A percentile compares a stretch with the other conserved stretches of the same genome.
These are phyloP conservation scores for Sporothrix variecibatus DNA, from an alignment of 2,329 filamentous ascomycete species.

Conservation along the genomic window DNA sequence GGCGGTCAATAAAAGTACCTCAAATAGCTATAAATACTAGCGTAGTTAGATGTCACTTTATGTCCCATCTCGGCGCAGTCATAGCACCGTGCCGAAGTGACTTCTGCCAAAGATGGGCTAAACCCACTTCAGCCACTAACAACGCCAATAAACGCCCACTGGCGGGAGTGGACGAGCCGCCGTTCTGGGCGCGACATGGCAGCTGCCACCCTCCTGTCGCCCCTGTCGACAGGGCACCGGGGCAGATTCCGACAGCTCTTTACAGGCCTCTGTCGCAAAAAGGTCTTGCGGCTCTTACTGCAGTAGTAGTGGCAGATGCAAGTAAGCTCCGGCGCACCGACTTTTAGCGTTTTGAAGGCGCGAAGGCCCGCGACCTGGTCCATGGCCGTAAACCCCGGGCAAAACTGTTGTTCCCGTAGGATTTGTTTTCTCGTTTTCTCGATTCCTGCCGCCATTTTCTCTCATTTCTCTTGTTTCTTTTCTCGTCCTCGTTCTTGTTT, in stretches of 20 bases:
- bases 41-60: neutral
- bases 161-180: conserved; percentile 10
- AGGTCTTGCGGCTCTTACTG: neutral
- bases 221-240: neutral
- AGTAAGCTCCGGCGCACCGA: conserved; percentile 17
- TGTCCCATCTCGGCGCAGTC: neutral
- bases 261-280: no score
- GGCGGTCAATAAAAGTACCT: neutral
- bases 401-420: neutral
- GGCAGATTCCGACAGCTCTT: neutral
- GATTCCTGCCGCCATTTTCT: neutral
- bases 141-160: neutral
- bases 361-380: neutral
- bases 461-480: neutral
- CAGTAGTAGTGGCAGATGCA: neutral
- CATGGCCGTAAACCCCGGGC: neutral
- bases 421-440: neutral
- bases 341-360: neutral
- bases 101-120: neutral
- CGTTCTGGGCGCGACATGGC: neutral
- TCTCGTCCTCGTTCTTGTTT: neutral
- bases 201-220: no score
- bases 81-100: neutral
- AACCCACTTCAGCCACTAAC: neutral
- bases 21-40: no score